A percentile compares a stretch with the other conserved stretches of the same genome.
Conservation (phyloP, 805 yeast species). For the Candida anglica region DNA sequence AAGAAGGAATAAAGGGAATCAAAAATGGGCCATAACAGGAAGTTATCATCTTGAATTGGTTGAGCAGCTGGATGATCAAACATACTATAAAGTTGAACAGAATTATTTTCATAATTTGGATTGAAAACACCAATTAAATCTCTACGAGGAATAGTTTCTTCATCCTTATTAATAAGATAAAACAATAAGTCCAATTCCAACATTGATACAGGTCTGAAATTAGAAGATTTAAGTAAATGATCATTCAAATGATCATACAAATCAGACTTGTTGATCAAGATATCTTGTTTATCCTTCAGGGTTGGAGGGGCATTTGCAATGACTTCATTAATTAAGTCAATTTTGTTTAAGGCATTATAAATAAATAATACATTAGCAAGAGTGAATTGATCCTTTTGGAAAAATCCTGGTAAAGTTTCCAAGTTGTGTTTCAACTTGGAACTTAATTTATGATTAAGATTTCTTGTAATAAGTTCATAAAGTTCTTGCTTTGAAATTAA, state of each 20-base stretch:
- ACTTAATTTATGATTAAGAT: conserved; percentile 39
- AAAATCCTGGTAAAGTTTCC: conserved; percentile 31
- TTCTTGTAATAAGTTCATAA: conserved; percentile 28
- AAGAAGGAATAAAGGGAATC: conserved; percentile 85
- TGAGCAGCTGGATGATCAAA: conserved; percentile 41
- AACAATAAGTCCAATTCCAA: conserved; percentile 38
- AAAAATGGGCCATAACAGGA: conserved; percentile 43
- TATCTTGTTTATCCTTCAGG: conserved; percentile 35
- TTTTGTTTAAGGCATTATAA: conserved; percentile 36
- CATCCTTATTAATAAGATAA: conserved; percentile 32
- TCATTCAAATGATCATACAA: conserved; percentile 40
- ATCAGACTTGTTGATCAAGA: conserved; percentile 36
- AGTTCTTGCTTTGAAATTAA: conserved; percentile 27
- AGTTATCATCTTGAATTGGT: conserved; percentile 35
- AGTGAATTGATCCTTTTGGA: conserved; percentile 26
- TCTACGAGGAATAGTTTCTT: conserved; percentile 37
- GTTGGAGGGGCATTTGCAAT: conserved; percentile 45
- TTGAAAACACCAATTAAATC: conserved; percentile 50
- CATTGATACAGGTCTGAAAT: conserved; percentile 39
- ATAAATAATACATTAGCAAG: conserved; percentile 37
- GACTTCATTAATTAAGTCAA: conserved; percentile 43
- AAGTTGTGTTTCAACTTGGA: conserved; percentile 33
- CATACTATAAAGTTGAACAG: conserved; percentile 29
- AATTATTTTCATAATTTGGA: conserved; percentile 45
- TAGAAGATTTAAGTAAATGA: conserved; percentile 38